Conservation (phyloP, 192 early-diverging fungal genomes). For the Chytriomyces sp. region DNA sequence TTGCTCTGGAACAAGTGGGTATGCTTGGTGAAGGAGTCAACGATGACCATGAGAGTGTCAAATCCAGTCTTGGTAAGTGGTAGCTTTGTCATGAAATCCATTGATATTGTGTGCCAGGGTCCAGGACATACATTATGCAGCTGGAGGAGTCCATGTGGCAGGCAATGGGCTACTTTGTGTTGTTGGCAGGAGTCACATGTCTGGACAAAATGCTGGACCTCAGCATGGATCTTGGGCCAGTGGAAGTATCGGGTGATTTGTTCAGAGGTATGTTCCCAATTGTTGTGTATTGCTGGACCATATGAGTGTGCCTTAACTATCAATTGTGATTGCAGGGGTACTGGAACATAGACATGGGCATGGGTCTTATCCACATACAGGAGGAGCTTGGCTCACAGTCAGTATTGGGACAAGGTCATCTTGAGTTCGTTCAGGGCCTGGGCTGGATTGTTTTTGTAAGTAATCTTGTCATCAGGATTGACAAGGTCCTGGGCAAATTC, state of each 20-base stretch:
- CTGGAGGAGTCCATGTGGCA: slow-evolving; percentile 29
- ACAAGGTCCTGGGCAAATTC: background rate
- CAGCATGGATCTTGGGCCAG: slow-evolving; percentile 6
- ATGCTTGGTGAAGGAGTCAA: background rate
- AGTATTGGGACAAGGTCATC: background rate
- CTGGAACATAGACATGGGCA: background rate
- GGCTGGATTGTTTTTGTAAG: background rate
- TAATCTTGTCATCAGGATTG: background rate
- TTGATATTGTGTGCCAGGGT: slow-evolving; percentile 3
- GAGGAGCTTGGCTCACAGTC: slow-evolving; percentile 5
- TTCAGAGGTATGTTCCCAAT: too few species aligned
- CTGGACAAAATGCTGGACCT: slow-evolving; percentile 12
- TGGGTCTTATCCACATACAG: background rate
- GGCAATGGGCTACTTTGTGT: slow-evolving; percentile 26
- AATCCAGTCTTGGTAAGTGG: background rate
- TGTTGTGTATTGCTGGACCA: too few species aligned
- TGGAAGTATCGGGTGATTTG: slow-evolving; percentile 19
- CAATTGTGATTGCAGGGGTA: too few species aligned
- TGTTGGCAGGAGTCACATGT: slow-evolving; percentile 21
- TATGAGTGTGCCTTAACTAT: too few species aligned
- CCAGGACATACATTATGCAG: slow-evolving; percentile 5
- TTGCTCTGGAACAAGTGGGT: background rate
- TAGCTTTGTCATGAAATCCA: slow-evolving; percentile 20
- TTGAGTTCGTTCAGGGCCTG: background rate
- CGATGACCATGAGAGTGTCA: background rate